Percentiles rank a stretch among this genome's conserved stretches.
phyloP scores from a whole-genome alignment of 2,329 filamentous ascomycete species.

The Talaromyces sp. region DNA sequence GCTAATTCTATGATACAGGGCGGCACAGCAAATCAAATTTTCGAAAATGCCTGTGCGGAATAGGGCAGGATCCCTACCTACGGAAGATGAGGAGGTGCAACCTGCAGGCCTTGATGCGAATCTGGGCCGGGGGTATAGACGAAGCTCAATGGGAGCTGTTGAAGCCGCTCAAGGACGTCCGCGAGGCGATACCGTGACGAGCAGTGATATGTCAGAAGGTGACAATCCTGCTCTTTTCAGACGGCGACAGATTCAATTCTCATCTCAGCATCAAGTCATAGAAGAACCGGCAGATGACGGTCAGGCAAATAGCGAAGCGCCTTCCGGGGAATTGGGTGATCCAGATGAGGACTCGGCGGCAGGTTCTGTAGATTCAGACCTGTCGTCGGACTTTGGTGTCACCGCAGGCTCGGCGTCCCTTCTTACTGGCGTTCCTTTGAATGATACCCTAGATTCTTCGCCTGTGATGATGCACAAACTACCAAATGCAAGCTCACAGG shows the following conservation, averaged over 20 bases:
- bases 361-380: slow-evolving; percentile 48
- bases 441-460: slow-evolving; percentile 48
- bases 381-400: slow-evolving; percentile 54
- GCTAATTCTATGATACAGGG: slow-evolving; percentile 42
- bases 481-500: slow-evolving; percentile 32
- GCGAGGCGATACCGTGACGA: slow-evolving; percentile 61
- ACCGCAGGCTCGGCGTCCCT: slow-evolving; percentile 57
- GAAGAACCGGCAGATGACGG: slow-evolving; percentile 27
- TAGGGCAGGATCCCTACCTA: slow-evolving; percentile 83
- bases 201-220: slow-evolving; percentile 65
- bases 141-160: slow-evolving; percentile 56
- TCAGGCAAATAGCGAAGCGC: slow-evolving; percentile 26
- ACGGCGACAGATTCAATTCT: slow-evolving; percentile 51
- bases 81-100: slow-evolving; percentile 58
- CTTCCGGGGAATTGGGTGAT: slow-evolving; percentile 35
- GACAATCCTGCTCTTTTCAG: slow-evolving; percentile 55
- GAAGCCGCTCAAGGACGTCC: slow-evolving; percentile 53
- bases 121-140: slow-evolving; percentile 47
- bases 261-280: slow-evolving; percentile 36
- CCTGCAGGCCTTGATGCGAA: slow-evolving; percentile 55
- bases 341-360: slow-evolving; percentile 48
- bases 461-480: slow-evolving; percentile 46
- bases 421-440: slow-evolving; percentile 50
- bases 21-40: slow-evolving; percentile 90
- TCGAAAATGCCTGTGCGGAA: slow-evolving; percentile 88